A percentile compares a stretch with the other conserved stretches of the same genome.
These are phyloP conservation scores for Penstemon eatonii DNA, from an alignment of 257 asterid genomes.

Conservation along the genomic window DNA sequence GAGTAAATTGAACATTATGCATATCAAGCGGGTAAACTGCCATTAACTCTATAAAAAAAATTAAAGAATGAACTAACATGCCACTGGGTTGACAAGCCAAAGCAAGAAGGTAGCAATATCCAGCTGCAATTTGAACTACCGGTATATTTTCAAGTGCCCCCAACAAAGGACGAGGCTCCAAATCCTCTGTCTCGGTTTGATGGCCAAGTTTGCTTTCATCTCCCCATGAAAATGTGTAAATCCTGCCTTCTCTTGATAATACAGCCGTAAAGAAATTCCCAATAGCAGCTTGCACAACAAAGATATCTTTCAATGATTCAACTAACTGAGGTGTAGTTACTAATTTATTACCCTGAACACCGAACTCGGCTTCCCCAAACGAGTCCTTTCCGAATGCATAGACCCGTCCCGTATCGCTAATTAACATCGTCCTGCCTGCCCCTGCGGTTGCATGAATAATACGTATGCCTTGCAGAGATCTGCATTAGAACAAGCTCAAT, in stretches of 20 bases:
- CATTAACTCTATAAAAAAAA: too few relatives aligned
- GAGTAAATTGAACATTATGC: too few relatives aligned
- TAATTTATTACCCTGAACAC: slow-evolving; percentile 64
- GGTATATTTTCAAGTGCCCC: slow-evolving; percentile 86
- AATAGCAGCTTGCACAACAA: slow-evolving; percentile 94
- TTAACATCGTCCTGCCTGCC: slow-evolving; percentile 87
- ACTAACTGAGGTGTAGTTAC: slow-evolving; percentile 76
- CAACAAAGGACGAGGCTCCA: slow-evolving; percentile 78
- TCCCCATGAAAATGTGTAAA: slow-evolving; percentile 98
- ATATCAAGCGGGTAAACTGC: too few relatives aligned
- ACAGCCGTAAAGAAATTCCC: slow-evolving; percentile 98
- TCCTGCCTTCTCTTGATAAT: slow-evolving; percentile 86
- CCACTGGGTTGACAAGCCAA: slow-evolving; percentile 94
- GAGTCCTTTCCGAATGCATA: slow-evolving; percentile 91
- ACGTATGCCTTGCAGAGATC: slow-evolving; percentile 86
- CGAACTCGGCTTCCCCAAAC: slow-evolving; percentile 87
- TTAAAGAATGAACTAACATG: slow-evolving; percentile 62
- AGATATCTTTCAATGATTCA: slow-evolving; percentile 87
- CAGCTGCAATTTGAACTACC: slow-evolving; percentile 97
- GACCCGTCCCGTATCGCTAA: slow-evolving; percentile 77
- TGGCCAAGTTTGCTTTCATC: slow-evolving; percentile 90
- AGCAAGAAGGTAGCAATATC: slow-evolving; percentile 97
- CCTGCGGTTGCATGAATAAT: slow-evolving; percentile 95
- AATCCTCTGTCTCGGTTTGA: slow-evolving; percentile 74
- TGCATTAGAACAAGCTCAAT: slow-evolving; percentile 46